These are phyloP conservation scores for Solanum medicagineum DNA, from an alignment of 257 asterid species.

Conservation along the genomic window DNA sequence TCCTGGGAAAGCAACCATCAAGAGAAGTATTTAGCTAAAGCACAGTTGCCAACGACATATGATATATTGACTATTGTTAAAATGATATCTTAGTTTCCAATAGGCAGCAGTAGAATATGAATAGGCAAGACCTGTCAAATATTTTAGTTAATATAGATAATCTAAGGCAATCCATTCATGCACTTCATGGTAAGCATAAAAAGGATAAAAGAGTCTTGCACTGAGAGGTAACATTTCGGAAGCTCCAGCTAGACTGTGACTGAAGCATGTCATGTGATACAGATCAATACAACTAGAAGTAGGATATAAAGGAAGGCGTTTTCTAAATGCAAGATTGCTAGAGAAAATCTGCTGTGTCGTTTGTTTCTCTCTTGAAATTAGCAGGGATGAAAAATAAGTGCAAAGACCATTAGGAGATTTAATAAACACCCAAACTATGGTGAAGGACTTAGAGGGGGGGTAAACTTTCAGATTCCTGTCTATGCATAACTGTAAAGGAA, in stretches of 20 bases:
- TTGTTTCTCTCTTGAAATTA: background rate
- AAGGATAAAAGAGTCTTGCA: background rate
- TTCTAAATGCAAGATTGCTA: background rate
- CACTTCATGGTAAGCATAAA: background rate
- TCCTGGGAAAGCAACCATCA: slow-evolving; percentile 32
- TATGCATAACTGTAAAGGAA: background rate
- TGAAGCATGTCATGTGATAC: background rate
- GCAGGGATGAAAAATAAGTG: background rate
- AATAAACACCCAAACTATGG: background rate
- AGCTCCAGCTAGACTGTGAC: background rate
- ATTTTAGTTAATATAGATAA: background rate
- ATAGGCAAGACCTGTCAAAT: background rate
- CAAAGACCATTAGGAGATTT: background rate
- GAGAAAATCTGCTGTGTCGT: background rate
- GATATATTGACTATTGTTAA: background rate
- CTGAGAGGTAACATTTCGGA: background rate
- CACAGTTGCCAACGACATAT: background rate
- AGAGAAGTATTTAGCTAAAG: slow-evolving; percentile 3
- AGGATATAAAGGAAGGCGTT: background rate
- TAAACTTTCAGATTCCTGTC: background rate
- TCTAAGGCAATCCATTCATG: background rate
- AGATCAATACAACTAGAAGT: background rate
- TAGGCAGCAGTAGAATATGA: background rate
- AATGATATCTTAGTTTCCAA: background rate
- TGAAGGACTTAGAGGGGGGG: background rate